Conservation (phyloP, 352 stramenopile species). For the Globisporangium nodosum region DNA sequence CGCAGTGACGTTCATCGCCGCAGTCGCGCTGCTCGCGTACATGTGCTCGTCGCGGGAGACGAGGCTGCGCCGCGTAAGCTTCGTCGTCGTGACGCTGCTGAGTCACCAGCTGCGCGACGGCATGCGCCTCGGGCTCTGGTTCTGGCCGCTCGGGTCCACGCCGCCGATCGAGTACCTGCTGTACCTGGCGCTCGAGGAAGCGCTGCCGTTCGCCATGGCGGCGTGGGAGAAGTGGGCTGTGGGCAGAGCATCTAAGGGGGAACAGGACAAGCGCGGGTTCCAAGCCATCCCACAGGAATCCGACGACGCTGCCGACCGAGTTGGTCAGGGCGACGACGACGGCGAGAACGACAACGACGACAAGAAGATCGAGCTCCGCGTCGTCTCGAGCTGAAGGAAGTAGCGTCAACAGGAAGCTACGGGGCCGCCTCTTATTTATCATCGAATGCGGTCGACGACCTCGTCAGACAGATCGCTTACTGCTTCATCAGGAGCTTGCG, state of each 20-base stretch:
- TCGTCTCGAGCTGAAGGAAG: conserved; percentile 2
- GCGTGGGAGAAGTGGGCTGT: conserved; percentile 16
- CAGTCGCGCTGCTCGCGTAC: conserved; percentile 31
- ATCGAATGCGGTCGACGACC: neutral
- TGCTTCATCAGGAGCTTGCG: conserved; percentile 55
- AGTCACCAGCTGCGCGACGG: conserved; percentile 69
- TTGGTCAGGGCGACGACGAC: neutral
- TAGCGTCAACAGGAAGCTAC: too few species aligned
- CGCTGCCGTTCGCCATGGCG: conserved; percentile 40
- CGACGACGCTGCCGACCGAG: neutral
- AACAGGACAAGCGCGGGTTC: neutral
- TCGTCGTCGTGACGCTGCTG: conserved; percentile 50
- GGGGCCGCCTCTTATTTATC: neutral
- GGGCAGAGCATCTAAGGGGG: neutral
- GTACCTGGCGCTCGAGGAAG: conserved; percentile 54
- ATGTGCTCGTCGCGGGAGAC: conserved; percentile 20
- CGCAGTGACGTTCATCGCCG: conserved; percentile 60
- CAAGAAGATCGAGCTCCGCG: conserved; percentile 1
- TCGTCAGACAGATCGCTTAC: conserved; percentile 1
- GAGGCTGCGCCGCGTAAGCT: conserved; percentile 33
- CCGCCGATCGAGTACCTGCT: conserved; percentile 54
- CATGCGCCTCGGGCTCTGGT: conserved; percentile 57
- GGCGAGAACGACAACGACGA: neutral
- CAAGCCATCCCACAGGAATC: neutral
- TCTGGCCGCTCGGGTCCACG: conserved; percentile 66